Evolutionary conservation across 768 basidiomycete species (phyloP), one percentile per base, ranked within the genome.

Genomic region (Dentipellis sp.): DNA sequence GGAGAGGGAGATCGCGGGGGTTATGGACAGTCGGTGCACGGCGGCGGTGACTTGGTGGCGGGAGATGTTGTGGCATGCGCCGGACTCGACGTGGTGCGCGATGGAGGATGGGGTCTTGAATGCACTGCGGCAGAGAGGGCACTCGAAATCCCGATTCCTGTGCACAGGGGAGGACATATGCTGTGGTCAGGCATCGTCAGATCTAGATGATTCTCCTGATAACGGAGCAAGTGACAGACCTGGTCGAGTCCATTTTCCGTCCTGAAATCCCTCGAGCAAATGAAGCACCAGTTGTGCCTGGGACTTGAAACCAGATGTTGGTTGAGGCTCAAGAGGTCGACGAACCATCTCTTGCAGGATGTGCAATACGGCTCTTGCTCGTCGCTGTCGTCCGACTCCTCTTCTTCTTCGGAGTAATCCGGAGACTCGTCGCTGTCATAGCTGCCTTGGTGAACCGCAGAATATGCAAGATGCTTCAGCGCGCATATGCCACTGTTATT

Each of bases 61-160:
- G 39, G 63, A 69, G 35, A 75, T 61, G 42, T 69, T 66, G 45
- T 53, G 49, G 53, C 73, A 74, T 1, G 51, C 45, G 4, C 73
- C 75, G 1, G 70, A 69, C 56, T 76, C 76, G 53, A 76, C 64
- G 58, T 77, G 76, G 10, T 65, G 62, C 2, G 72, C 68, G 6
- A 76, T 66, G 3, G 67, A 69, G 17, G 75, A 74, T 4, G 69
- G 64, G 14, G 65, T 64, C 46, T 69, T 71, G 63, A 73, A 74
- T 40, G 53, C 63, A 38, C 62, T 58, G 17, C 49, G 29, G 62
- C 72, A 77, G 35, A 70, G 63, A 1, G 70, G 72, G 52, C 74
- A 75, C 37, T 61, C 55, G 37, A 68, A 49, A 12, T 56, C 56
- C 29, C 66, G 62, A 3, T 55, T 51, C 14, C 50, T 55, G 57